Conservation (phyloP, 192 early-diverging fungal species). For the Coemansia sp. region DNA sequence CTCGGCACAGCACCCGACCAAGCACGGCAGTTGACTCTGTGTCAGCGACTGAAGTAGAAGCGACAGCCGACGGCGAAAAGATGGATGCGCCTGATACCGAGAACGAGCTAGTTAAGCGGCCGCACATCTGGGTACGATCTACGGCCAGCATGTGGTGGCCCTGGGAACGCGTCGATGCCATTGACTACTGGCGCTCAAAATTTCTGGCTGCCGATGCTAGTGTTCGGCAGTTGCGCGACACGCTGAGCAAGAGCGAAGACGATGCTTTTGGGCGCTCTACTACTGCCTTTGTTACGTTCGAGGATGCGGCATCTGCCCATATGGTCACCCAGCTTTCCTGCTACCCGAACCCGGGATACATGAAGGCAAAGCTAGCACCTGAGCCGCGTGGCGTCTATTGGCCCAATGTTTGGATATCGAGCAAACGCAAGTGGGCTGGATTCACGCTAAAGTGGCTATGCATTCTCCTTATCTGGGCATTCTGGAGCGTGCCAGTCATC, state of each 20-base stretch:
- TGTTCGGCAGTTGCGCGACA: slow-evolving; percentile 49
- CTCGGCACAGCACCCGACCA: background rate
- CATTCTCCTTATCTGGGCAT: slow-evolving; percentile 67
- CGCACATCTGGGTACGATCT: slow-evolving; percentile 21
- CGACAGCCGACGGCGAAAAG: background rate
- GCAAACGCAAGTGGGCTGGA: slow-evolving; percentile 56
- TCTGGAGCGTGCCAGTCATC: slow-evolving; percentile 73
- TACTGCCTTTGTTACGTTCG: slow-evolving; percentile 79
- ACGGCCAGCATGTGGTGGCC: slow-evolving; percentile 48
- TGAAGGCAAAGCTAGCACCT: slow-evolving; percentile 62
- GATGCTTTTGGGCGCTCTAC: slow-evolving; percentile 41
- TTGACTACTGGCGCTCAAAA: slow-evolving; percentile 59
- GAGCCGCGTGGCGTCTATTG: slow-evolving; percentile 77
- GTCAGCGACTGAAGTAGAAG: background rate
- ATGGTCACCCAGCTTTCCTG: slow-evolving; percentile 66
- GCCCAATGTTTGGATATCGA: slow-evolving; percentile 68
- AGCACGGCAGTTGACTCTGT: background rate
- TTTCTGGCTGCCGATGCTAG: slow-evolving; percentile 59
- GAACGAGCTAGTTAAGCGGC: background rate
- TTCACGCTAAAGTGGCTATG: slow-evolving; percentile 55
- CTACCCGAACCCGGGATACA: slow-evolving; percentile 64
- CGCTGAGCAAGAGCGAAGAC: slow-evolving; percentile 8
- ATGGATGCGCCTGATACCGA: background rate
- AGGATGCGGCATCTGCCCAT: slow-evolving; percentile 67
- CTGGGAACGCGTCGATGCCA: slow-evolving; percentile 67